Evolutionary conservation across 345 rosid genomes (phyloP), one percentile per base, ranked within the genome.

Genomic region (Ricinus communis): DNA sequence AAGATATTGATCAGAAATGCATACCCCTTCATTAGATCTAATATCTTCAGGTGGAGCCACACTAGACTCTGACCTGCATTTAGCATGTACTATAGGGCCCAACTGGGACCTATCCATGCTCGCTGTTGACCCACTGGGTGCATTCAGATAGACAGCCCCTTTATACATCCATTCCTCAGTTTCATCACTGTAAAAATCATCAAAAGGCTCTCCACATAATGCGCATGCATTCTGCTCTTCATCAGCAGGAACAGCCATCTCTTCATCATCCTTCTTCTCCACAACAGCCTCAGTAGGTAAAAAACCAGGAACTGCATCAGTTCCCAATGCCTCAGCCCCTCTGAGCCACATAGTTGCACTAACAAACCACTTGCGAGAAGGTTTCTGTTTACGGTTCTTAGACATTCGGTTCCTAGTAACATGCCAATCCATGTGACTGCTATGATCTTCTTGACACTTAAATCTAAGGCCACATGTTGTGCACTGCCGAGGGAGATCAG

Each of bases 391-490:
- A 46, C 95, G 97, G 71, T 80, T 96, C 87, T 88, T 96, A 40
- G 97, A 88, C 96, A 81, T 91, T 64, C 99, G 88, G 78, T 96
- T 96, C 85, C 79, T 96, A 4, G 99, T 96, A 75, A 96, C 99
- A 85, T 96, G 98, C 99, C 99, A 96, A 83, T 96, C 99, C 99
- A 96, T 96, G 78, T 96, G 99, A 73, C 82, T 85, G 66, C 99
- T 91, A 75, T 96, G 99, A 71, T 91, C 96, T 76, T 93, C 98
- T 83, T 96, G 99, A 74, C 80, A 81, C 83, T 86, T 91, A 70
- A 96, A 96, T 24, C 99, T 91, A 64, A 88, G 85, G 79, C 99
- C 99, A 77, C 99, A 96, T 38, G 98, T 88, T 46, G 93, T 89
- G 80, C 99, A 96, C 80, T 96, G 98, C 78, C 99, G 88, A 40